Evolutionary conservation across 2,329 filamentous ascomycete genomes (phyloP).

Genomic region (Fonsecaea multimorphosa): DNA sequence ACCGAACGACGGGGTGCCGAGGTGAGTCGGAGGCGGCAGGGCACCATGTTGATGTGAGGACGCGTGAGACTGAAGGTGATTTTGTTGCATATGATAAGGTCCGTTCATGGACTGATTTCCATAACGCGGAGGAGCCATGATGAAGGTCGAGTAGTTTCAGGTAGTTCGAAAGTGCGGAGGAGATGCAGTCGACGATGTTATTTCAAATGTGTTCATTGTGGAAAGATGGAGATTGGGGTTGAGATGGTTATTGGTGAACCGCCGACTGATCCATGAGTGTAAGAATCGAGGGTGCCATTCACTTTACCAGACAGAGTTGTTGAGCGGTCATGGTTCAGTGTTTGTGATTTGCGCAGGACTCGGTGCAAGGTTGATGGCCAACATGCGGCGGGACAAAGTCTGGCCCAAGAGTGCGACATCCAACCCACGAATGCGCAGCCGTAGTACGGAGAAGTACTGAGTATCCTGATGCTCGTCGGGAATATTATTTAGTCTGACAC

Average conservation of each 20-base stretch:
- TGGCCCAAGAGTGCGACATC: not conserved
- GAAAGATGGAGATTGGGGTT: not conserved
- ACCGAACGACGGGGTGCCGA: conserved; percentile 72
- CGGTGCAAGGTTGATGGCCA: not conserved
- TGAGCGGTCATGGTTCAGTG: not conserved
- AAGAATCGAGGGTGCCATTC: conserved; percentile 2
- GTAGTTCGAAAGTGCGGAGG: conserved; percentile 5
- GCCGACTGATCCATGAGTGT: conserved; percentile 14
- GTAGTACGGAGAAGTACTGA: not conserved
- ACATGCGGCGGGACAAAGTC: conserved; percentile 6
- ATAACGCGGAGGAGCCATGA: conserved; percentile 67
- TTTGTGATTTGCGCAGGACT: conserved; percentile 2
- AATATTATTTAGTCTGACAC: not conserved
- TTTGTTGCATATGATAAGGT: conserved; percentile 65
- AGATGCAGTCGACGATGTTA: conserved; percentile 13
- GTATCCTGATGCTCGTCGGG: not conserved
- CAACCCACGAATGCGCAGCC: not conserved
- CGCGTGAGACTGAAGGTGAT: conserved; percentile 51
- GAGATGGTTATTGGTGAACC: conserved; percentile 8
- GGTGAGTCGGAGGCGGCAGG: conserved; percentile 64
- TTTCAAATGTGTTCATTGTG: conserved; percentile 29
- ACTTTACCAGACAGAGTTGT: conserved; percentile 4
- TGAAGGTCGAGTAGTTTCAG: conserved; percentile 32
- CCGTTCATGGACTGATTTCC: conserved; percentile 64
- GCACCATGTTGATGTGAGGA: conserved; percentile 54